Evolutionary conservation across 805 yeast genomes (phyloP).

Genomic region (Candida pseudofarinosa): DNA sequence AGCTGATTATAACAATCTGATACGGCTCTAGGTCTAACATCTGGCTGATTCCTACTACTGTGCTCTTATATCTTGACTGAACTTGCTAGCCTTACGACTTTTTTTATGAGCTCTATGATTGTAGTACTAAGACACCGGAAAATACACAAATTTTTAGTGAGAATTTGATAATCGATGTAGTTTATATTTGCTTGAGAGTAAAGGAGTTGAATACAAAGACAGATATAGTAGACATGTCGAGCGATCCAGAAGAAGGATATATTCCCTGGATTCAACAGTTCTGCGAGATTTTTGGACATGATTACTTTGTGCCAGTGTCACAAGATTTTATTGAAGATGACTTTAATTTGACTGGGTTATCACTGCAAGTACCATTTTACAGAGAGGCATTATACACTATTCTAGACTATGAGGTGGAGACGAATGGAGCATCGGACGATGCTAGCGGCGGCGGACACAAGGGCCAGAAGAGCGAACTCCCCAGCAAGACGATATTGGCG

Average conservation of each 20-base stretch:
- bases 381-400: slow-evolving; percentile 89
- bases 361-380: slow-evolving; percentile 82
- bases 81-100: background rate
- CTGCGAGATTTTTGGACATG: slow-evolving; percentile 77
- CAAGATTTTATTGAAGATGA: slow-evolving; percentile 95
- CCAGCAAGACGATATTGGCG: slow-evolving; percentile 72
- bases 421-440: slow-evolving; percentile 16
- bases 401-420: slow-evolving; percentile 70
- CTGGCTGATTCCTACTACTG: background rate
- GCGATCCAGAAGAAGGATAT: slow-evolving; percentile 49
- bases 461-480: slow-evolving; percentile 36
- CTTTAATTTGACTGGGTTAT: slow-evolving; percentile 88
- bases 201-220: slow-evolving; percentile 1
- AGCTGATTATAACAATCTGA: slow-evolving; percentile 28
- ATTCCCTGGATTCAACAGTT: slow-evolving; percentile 82
- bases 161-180: background rate
- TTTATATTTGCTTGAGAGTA: background rate
- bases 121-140: background rate
- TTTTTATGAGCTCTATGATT: background rate
- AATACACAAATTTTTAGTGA: slow-evolving; percentile 4
- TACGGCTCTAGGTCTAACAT: slow-evolving; percentile 31
- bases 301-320: slow-evolving; percentile 87
- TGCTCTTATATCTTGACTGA: background rate
- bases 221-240: slow-evolving; percentile 25
- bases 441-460: slow-evolving; percentile 4